Evolutionary conservation across 495 filamentous ascomycete species (phyloP).

Genomic region (Chaetomium tenue): DNA sequence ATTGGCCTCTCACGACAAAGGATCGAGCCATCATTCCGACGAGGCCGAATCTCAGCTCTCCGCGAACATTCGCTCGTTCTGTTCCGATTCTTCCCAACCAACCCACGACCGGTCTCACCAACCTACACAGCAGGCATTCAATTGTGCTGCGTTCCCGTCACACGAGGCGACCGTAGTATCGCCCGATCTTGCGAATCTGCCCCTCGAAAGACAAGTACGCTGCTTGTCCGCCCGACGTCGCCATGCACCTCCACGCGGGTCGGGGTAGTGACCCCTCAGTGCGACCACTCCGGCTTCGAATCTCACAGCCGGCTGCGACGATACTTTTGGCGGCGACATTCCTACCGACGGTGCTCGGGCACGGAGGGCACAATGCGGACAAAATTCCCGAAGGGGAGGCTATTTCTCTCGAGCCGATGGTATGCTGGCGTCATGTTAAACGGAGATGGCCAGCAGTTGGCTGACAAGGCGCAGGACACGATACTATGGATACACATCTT

Average conservation of each 20-base stretch:
- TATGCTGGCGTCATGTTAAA: slow-evolving; percentile 47
- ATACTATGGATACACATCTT: slow-evolving; percentile 94
- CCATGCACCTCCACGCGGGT: slow-evolving; percentile 25
- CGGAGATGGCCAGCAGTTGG: slow-evolving; percentile 5
- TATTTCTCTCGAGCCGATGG: slow-evolving; percentile 81
- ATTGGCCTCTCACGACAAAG: background rate
- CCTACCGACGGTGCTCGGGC: slow-evolving; percentile 51
- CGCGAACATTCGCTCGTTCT: slow-evolving; percentile 3
- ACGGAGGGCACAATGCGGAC: slow-evolving; percentile 68
- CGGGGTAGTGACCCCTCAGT: slow-evolving; percentile 15
- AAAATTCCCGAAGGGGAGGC: slow-evolving; percentile 72
- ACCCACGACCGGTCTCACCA: background rate
- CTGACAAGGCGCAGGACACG: slow-evolving; percentile 56
- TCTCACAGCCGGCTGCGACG: slow-evolving; percentile 18
- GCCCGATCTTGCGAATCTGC: slow-evolving; percentile 6
- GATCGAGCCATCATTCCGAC: slow-evolving; percentile 8
- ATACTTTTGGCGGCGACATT: slow-evolving; percentile 28
- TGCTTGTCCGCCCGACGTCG: slow-evolving; percentile 18
- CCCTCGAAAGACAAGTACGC: slow-evolving; percentile 1
- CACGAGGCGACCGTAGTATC: background rate
- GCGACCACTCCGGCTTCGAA: slow-evolving; percentile 16
- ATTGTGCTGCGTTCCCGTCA: slow-evolving; percentile 19
- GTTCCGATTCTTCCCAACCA: background rate
- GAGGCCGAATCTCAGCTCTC: slow-evolving; percentile 10
- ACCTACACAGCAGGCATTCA: slow-evolving; percentile 18